These are phyloP conservation scores for Drechslerella coelobrocha DNA, from an alignment of 2,329 filamentous ascomycete genomes.

Conservation along the genomic window DNA sequence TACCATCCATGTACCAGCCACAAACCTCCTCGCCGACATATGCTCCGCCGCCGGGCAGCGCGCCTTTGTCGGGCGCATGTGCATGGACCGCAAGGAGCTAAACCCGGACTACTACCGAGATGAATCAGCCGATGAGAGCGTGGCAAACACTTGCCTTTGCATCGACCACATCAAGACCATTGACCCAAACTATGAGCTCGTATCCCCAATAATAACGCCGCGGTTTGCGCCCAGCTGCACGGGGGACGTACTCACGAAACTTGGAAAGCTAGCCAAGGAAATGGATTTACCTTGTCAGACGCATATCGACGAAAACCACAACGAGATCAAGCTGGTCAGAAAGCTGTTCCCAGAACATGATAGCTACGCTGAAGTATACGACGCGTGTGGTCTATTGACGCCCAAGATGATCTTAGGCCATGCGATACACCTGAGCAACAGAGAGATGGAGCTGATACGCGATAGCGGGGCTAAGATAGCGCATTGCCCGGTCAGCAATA, in stretches of 20 bases:
- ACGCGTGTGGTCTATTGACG: constrained; percentile 72
- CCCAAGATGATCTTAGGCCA: constrained; percentile 82
- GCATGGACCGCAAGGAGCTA: constrained; percentile 76
- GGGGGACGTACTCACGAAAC: constrained; percentile 65
- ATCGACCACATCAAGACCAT: constrained; percentile 71
- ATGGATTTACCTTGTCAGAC: constrained; percentile 78
- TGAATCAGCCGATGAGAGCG: constrained; percentile 66
- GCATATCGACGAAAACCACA: constrained; percentile 82
- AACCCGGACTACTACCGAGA: constrained; percentile 83
- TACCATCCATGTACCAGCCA: constrained; percentile 82
- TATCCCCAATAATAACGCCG: constrained; percentile 81
- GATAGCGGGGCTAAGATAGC: constrained; percentile 70
- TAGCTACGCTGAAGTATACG: constrained; percentile 81
- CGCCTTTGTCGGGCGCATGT: constrained; percentile 90
- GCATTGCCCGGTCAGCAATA: constrained; percentile 89
- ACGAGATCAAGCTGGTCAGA: constrained; percentile 74
- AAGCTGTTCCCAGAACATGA: constrained; percentile 70
- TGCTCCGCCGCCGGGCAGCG: constrained; percentile 82
- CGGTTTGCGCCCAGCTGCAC: constrained; percentile 72
- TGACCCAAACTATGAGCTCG: constrained; percentile 70
- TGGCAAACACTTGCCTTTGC: constrained; percentile 66
- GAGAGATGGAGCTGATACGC: constrained; percentile 72
- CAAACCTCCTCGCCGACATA: constrained; percentile 87
- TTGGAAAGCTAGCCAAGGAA: constrained; percentile 70
- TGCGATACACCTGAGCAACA: constrained; percentile 74